Evolutionary conservation across 78 protist species (phyloP).

Genomic region (Planoprotostelium fungivorum): DNA sequence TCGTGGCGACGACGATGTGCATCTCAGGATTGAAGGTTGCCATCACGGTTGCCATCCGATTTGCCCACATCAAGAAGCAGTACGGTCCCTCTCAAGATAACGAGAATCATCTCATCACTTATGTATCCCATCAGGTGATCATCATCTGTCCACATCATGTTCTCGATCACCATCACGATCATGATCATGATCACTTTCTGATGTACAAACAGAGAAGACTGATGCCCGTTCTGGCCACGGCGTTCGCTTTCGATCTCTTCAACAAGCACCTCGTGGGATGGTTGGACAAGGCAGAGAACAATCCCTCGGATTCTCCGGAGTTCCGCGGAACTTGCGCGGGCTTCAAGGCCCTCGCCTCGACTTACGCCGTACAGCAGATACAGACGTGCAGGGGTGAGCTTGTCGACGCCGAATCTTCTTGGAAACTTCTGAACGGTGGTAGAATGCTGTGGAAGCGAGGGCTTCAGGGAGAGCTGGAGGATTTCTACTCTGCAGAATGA

Average conservation of each 20-base stretch:
- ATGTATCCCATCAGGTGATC: conserved; percentile 21
- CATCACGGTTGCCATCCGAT: conserved; percentile 32
- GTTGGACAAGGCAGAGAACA: conserved; percentile 54
- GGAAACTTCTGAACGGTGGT: background rate
- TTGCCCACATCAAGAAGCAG: conserved; percentile 13
- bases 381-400: background rate
- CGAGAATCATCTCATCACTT: conserved; percentile 27
- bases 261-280: conserved; percentile 18
- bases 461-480: conserved; percentile 40
- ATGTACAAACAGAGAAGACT: background rate
- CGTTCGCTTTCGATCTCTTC: conserved; percentile 19
- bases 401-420: background rate
- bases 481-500: conserved; percentile 27
- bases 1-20: background rate
- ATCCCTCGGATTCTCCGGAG: conserved; percentile 42
- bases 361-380: background rate
- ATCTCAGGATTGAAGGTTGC: background rate
- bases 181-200: too few relatives aligned
- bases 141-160: background rate
- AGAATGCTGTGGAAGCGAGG: background rate
- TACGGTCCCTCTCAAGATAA: conserved; percentile 22
- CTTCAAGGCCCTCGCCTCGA: conserved; percentile 34
- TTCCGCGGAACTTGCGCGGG: conserved; percentile 40
- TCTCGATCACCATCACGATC: too few relatives aligned
- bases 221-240: conserved; percentile 19